Conservation (phyloP, 2,329 filamentous ascomycete species). For the Aspergillus viridinutans region DNA sequence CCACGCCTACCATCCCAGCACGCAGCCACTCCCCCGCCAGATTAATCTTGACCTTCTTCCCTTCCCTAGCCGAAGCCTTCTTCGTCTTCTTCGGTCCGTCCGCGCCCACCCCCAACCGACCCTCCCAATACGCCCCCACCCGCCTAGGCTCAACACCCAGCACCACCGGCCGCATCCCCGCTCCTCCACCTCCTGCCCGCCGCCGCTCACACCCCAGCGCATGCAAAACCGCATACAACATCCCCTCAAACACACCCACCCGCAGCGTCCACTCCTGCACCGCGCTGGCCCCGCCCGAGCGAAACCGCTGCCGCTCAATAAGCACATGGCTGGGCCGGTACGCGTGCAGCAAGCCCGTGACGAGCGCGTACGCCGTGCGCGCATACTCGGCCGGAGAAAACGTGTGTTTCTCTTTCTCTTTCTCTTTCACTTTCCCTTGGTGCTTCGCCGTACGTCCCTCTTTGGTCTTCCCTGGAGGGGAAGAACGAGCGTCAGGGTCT, state of each 20-base stretch:
- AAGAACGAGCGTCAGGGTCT: no score
- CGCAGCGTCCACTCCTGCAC: slow-evolving; percentile 79
- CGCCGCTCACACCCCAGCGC: slow-evolving; percentile 47
- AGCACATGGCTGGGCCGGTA: slow-evolving; percentile 64
- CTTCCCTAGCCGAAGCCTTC: slow-evolving; percentile 18
- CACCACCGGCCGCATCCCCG: slow-evolving; percentile 2
- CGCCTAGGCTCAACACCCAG: slow-evolving; percentile 12
- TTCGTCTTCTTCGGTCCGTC: background rate
- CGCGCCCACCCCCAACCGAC: slow-evolving; percentile 42
- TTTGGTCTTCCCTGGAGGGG: background rate
- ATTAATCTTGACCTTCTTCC: slow-evolving; percentile 58
- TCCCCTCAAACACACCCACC: slow-evolving; percentile 77
- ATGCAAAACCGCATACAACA: slow-evolving; percentile 68
- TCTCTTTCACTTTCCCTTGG: background rate
- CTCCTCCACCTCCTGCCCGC: background rate
- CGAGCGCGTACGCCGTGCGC: slow-evolving; percentile 51
- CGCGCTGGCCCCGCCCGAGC: slow-evolving; percentile 59
- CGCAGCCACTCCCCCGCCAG: slow-evolving; percentile 55
- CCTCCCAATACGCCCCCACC: slow-evolving; percentile 32
- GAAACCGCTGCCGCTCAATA: slow-evolving; percentile 63
- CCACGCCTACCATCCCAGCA: background rate
- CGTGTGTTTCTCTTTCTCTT: slow-evolving; percentile 16
- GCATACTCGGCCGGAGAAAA: slow-evolving; percentile 55
- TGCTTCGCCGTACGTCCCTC: background rate
- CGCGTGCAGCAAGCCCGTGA: slow-evolving; percentile 46